These are phyloP conservation scores for Globisporangium radiosum DNA, from an alignment of 352 stramenopile species.

Conservation along the genomic window DNA sequence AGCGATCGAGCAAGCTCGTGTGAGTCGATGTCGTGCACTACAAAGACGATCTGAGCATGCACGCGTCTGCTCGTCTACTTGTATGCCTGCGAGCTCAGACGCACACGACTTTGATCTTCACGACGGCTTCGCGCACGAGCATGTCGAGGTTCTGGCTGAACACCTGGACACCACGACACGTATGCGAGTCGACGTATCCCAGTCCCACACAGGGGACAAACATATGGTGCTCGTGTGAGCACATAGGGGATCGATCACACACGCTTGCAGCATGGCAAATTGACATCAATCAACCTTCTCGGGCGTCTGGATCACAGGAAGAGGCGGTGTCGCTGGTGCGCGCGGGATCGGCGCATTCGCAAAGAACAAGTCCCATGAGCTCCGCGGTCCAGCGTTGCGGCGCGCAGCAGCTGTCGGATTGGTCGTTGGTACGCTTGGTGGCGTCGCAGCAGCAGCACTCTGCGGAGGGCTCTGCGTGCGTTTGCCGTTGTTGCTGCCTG, in stretches of 20 bases:
- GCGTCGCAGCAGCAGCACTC: background rate
- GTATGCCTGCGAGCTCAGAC: background rate
- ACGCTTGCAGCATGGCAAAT: too few relatives aligned
- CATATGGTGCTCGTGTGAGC: background rate
- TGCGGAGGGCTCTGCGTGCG: background rate
- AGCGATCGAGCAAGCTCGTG: background rate
- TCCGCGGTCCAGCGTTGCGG: slow-evolving; percentile 23
- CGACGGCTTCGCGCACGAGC: slow-evolving; percentile 38
- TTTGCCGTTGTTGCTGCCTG: background rate
- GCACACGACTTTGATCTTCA: slow-evolving; percentile 48
- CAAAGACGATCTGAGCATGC: too few relatives aligned
- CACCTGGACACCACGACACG: slow-evolving; percentile 18
- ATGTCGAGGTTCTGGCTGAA: slow-evolving; percentile 50
- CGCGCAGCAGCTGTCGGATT: background rate
- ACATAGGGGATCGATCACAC: background rate
- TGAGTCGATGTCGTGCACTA: background rate
- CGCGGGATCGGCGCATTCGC: slow-evolving; percentile 6
- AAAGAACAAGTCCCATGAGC: slow-evolving; percentile 40
- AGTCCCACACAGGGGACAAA: background rate
- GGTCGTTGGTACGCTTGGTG: background rate
- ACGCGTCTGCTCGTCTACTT: background rate
- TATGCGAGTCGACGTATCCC: background rate
- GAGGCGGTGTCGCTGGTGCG: background rate
- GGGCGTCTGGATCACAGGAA: slow-evolving; percentile 16
- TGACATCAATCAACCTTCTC: slow-evolving; percentile 16